phyloP scores from a whole-genome alignment of 2,329 filamentous ascomycete species.

The Colletotrichum chrysophilum region DNA sequence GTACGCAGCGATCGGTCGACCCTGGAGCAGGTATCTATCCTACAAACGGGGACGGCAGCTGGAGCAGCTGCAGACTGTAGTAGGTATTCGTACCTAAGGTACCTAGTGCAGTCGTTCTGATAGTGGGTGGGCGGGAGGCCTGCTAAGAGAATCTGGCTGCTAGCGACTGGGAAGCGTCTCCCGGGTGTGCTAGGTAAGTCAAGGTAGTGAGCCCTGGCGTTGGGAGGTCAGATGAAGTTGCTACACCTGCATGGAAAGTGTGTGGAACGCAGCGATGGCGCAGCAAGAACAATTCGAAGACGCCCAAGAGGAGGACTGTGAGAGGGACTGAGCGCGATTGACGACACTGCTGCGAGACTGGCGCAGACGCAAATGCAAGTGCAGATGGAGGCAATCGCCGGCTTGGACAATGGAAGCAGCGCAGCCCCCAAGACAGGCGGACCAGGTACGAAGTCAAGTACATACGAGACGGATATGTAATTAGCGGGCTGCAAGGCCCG shows the following conservation, averaged over 20 bases:
- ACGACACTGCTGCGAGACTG: background rate
- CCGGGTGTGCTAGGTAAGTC: background rate
- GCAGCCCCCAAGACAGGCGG: background rate
- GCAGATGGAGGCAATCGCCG: background rate
- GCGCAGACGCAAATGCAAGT: background rate
- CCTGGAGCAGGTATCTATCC: background rate
- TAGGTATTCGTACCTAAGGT: background rate
- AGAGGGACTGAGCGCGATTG: background rate
- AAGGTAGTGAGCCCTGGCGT: slow-evolving; percentile 6
- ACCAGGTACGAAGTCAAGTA: background rate
- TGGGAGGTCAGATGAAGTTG: slow-evolving; percentile 16
- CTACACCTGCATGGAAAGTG: slow-evolving; percentile 5
- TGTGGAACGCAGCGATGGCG: background rate
- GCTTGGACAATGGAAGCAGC: background rate
- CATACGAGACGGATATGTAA: background rate
- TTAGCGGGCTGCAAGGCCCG: background rate
- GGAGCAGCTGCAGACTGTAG: background rate
- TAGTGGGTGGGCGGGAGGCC: background rate
- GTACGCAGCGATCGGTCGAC: background rate
- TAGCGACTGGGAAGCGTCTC: background rate
- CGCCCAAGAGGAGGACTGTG: background rate
- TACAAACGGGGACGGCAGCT: background rate
- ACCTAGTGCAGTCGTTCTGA: background rate
- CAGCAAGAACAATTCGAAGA: background rate
- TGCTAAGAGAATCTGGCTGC: background rate